Conservation (phyloP, 2,329 filamentous ascomycete genomes). For the Dactylonectria macrodidyma region DNA sequence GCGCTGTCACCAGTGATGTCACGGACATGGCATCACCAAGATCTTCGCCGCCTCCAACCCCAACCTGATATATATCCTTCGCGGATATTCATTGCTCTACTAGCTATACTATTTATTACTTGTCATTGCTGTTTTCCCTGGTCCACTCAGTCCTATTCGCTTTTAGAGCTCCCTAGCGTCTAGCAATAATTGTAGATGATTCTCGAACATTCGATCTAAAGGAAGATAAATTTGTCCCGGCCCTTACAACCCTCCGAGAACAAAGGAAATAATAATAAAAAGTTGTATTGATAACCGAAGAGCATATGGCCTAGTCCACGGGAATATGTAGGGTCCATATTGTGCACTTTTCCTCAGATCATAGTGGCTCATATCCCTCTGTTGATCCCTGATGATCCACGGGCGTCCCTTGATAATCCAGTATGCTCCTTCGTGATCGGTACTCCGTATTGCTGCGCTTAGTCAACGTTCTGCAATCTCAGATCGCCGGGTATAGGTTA, state of each 20-base stretch:
- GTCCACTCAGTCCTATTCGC: background rate
- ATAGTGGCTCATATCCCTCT: background rate
- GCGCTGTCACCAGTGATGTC: background rate
- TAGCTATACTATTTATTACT: background rate
- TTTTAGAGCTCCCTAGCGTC: background rate
- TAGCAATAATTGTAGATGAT: background rate
- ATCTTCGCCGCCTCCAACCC: background rate
- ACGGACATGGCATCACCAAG: background rate
- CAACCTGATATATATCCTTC: background rate
- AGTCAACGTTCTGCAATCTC: background rate
- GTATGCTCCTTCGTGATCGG: background rate
- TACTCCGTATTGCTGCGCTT: background rate
- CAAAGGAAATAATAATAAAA: background rate
- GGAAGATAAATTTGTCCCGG: background rate
- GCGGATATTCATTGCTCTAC: background rate
- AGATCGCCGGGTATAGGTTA: background rate
- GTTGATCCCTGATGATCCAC: background rate
- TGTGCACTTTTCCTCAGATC: background rate
- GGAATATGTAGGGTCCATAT: background rate
- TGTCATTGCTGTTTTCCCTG: background rate
- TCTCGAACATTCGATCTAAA: background rate
- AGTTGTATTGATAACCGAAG: background rate
- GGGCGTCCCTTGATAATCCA: background rate
- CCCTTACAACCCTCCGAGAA: background rate
- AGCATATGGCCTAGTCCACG: background rate